Base-by-base conservation (phyloP, 1,284 basidiomycete species). In the Ustilago esculenta region DNA sequence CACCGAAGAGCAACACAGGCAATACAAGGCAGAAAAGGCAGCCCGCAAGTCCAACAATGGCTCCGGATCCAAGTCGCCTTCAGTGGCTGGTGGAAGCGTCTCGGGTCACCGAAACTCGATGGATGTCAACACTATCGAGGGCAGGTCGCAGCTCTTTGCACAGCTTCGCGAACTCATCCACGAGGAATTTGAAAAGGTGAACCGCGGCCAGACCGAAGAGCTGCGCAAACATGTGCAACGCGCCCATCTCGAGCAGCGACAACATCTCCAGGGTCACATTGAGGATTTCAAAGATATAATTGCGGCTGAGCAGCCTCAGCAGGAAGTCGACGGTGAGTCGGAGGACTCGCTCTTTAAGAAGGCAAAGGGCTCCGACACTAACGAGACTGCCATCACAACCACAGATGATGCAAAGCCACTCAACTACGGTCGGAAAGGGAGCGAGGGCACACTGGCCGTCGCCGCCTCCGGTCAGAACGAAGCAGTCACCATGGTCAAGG, bases 91-190 rank as follows among this genome's bases (percentile, higher is more conserved):
- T n/a, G 58, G 21, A 10, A 47, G 43, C 17, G 27, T 23, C 3
- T 10, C 33, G 0, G 47, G 44, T 2, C 51, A 51, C 23, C 54
- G 58, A 8, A 24, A 44, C 1, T 57, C 55, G 14, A 68, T 65
- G 60, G 60, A 64, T 29, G 60, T 68, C 46, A 68, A 65, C 49
- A 60, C 65, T 1, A 2, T 47, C n/a, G 55, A 72, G 15, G 65
- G 65, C 9, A 54, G 65, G 29, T 24, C 57, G n/a, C 55, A 53
- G 27, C 50, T 64, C 25, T 63, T 72, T 32, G 20, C 40, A 9
- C 70, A 68, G 37, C 35, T 63, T 14, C 55, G 60, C 7, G 64
- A 64, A n/a, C 50, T 72, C 12, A 70, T 75, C 21, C 73, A 72
- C 45, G 66, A 75, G 5, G 73, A 75, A 21, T 65, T 75, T 15